A percentile compares a stretch with the other conserved stretches of the same genome.
Evolutionary conservation across 805 yeast species (phyloP).

Genomic region (Candida boleticola): DNA sequence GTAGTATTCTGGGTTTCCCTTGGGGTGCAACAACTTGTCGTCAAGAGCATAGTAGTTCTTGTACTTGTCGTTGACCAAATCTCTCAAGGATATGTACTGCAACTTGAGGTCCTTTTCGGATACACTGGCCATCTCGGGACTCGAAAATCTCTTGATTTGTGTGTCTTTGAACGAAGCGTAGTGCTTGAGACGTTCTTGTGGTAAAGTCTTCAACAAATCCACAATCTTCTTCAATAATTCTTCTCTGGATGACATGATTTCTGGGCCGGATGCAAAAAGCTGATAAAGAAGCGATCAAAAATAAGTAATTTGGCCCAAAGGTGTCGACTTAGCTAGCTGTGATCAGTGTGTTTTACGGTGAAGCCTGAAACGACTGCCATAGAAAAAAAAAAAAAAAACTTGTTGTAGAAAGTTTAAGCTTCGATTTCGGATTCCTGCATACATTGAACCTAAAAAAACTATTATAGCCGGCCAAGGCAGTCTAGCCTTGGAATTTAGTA

Average conservation of each 20-base stretch:
- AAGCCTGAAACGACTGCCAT: no score
- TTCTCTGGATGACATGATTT: slow-evolving; percentile 37
- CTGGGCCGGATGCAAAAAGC: no score
- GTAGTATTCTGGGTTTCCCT: slow-evolving; percentile 81
- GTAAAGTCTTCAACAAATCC: slow-evolving; percentile 57
- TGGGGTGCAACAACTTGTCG: slow-evolving; percentile 70
- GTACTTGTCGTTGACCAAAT: slow-evolving; percentile 59
- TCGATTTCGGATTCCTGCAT: no score
- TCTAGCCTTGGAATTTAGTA: no score
- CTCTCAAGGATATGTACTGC: slow-evolving; percentile 59
- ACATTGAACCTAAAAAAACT: no score
- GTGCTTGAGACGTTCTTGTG: slow-evolving; percentile 67
- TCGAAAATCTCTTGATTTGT: slow-evolving; percentile 48
- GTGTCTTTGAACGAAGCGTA: slow-evolving; percentile 66
- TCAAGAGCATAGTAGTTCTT: slow-evolving; percentile 61
- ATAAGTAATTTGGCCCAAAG: no score
- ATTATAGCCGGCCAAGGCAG: no score
- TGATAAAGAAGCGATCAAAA: no score
- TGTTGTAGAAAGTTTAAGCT: no score
- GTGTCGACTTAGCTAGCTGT: no score
- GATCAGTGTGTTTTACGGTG: no score
- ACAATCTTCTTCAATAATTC: slow-evolving; percentile 59
- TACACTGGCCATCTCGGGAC: slow-evolving; percentile 35
- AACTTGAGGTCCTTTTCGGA: slow-evolving; percentile 52
- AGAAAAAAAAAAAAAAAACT: no score